phyloP scores from a whole-genome alignment of 192 early-diverging fungal genomes.

The Entomortierella lignicola region DNA sequence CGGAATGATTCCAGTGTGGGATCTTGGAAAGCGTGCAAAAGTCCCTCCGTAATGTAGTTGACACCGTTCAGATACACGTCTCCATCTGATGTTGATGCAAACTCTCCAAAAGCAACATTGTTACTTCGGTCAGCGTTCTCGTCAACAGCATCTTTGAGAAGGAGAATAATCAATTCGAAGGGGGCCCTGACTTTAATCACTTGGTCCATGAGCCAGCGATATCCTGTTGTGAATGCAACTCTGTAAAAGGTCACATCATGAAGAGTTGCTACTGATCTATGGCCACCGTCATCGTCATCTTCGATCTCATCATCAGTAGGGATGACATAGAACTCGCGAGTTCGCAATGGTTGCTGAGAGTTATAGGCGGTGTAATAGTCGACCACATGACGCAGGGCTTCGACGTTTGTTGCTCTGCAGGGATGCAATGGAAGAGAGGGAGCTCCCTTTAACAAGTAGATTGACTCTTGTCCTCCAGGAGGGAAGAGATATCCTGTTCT shows the following conservation, averaged over 20 bases:
- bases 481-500: conserved; percentile 45
- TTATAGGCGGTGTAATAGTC: conserved; percentile 45
- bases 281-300: conserved; percentile 30
- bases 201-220: conserved; percentile 52
- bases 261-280: conserved; percentile 28
- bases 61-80: conserved; percentile 44
- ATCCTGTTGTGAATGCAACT: conserved; percentile 42
- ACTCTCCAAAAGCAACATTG: conserved; percentile 49
- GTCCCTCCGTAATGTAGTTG: conserved; percentile 40
- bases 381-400: conserved; percentile 49
- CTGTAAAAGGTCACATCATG: conserved; percentile 44
- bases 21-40: conserved; percentile 50
- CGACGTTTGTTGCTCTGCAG: conserved; percentile 50
- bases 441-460: conserved; percentile 51
- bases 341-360: conserved; percentile 41
- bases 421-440: conserved; percentile 47
- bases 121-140: conserved; percentile 43
- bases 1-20: conserved; percentile 47
- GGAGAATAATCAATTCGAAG: conserved; percentile 47
- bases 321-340: conserved; percentile 42
- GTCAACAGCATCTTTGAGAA: conserved; percentile 52
- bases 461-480: conserved; percentile 52
- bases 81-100: conserved; percentile 29
- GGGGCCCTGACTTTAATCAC: conserved; percentile 49
- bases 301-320: conserved; percentile 25